A percentile compares a stretch with the other conserved stretches of the same genome.
Evolutionary conservation across 108 stramenopile species (phyloP).

Genomic region (Seminavis robusta): DNA sequence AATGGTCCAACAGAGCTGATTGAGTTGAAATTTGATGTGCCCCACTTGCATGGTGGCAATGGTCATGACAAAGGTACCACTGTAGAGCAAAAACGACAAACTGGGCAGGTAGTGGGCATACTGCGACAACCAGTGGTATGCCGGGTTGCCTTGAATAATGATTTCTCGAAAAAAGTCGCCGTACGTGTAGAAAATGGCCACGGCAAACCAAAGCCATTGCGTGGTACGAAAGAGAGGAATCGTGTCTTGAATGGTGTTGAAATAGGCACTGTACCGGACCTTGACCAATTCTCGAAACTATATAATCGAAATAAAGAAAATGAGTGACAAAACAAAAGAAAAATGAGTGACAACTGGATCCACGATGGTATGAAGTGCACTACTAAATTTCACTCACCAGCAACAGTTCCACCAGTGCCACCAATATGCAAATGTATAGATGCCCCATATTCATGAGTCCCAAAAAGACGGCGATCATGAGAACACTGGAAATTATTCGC

Average conservation of each 20-base stretch:
- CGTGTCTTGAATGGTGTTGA: slow-evolving; percentile 68
- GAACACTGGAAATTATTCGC: no score
- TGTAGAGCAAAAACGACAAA: slow-evolving; percentile 74
- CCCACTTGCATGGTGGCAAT: slow-evolving; percentile 91
- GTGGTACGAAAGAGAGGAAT: slow-evolving; percentile 96
- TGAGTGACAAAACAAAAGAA: neutral
- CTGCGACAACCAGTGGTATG: slow-evolving; percentile 48
- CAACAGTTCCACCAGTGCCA: slow-evolving; percentile 64
- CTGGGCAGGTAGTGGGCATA: slow-evolving; percentile 64
- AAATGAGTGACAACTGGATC: neutral
- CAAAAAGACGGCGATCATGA: no score
- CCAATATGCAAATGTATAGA: slow-evolving; percentile 76
- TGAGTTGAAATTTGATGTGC: slow-evolving; percentile 92
- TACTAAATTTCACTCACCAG: no score
- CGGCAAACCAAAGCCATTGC: slow-evolving; percentile 97
- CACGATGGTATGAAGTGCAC: no score
- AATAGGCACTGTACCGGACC: slow-evolving; percentile 86
- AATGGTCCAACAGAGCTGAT: slow-evolving; percentile 96
- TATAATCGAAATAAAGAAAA: no score
- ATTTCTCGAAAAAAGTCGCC: slow-evolving; percentile 66
- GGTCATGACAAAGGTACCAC: slow-evolving; percentile 85
- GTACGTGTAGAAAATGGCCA: slow-evolving; percentile 91
- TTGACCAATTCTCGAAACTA: slow-evolving; percentile 94
- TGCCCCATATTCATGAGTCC: slow-evolving; percentile 82
- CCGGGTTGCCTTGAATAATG: slow-evolving; percentile 64